Percentiles rank a stretch among this genome's conserved stretches.
Conservation (phyloP, 176 grass and related monocot genomes). For the Oryza longistaminata region DNA sequence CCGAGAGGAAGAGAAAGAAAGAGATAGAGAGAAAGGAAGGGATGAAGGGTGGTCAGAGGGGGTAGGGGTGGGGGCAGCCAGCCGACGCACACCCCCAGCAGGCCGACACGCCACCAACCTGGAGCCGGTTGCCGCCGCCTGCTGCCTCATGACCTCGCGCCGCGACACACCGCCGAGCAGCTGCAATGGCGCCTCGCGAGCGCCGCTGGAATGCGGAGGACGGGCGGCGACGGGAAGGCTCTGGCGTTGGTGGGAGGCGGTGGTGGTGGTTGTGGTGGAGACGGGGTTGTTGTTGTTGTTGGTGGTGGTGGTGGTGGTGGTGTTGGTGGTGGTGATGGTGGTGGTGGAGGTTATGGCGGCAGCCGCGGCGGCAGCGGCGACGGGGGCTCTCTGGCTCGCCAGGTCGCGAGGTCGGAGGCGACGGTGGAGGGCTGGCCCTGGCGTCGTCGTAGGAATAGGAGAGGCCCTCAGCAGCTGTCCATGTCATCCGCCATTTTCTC, state of each 20-base stretch:
- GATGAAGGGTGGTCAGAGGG: too few species aligned
- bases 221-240: not conserved
- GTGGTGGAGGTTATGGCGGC: conserved; percentile 37
- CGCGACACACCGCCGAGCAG: too few species aligned
- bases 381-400: not conserved
- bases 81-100: too few species aligned
- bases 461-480: conserved; percentile 34
- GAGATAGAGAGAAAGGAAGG: too few species aligned
- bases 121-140: too few species aligned
- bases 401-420: conserved; percentile 38
- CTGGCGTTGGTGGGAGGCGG: not conserved
- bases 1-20: too few species aligned
- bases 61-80: too few species aligned
- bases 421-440: conserved; percentile 42
- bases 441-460: conserved; percentile 63
- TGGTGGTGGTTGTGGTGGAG: not conserved
- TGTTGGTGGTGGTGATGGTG: not conserved
- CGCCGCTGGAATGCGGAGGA: not conserved
- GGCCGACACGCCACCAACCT: rapidly evolving
- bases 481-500: conserved; percentile 20
- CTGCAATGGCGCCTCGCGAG: too few species aligned
- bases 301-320: conserved; percentile 21
- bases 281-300: not conserved
- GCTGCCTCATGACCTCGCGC: too few species aligned
- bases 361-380: conserved; percentile 29